These are phyloP conservation scores for Trichoderma guizhouense DNA, from an alignment of 2,329 filamentous ascomycete genomes.

Conservation along the genomic window DNA sequence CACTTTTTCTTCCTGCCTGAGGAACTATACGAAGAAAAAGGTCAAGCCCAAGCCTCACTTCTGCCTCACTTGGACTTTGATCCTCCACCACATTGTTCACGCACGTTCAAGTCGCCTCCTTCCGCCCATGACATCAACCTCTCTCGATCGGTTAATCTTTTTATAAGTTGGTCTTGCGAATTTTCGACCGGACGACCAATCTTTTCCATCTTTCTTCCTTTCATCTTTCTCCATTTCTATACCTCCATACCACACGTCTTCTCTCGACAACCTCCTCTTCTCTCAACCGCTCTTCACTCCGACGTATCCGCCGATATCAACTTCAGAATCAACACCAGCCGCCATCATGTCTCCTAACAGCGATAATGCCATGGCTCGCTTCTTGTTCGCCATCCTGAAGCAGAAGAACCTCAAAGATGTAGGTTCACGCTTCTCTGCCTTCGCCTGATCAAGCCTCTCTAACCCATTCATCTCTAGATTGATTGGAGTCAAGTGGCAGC, in stretches of 20 bases:
- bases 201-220: not conserved
- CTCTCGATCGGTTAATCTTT: not conserved
- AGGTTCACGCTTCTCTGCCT: slow-evolving; percentile 30
- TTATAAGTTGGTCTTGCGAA: not conserved
- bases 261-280: not conserved
- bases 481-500: slow-evolving; percentile 57
- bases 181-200: not conserved
- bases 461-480: slow-evolving; percentile 40
- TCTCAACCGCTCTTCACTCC: not conserved
- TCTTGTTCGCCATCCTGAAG: slow-evolving; percentile 57
- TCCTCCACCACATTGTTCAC: not conserved
- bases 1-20: not conserved
- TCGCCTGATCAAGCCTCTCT: slow-evolving; percentile 5
- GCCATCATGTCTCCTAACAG: slow-evolving; percentile 50
- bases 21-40: not conserved
- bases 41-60: not conserved
- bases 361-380: slow-evolving; percentile 55
- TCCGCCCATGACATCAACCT: not conserved
- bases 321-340: not conserved
- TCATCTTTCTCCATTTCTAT: not conserved
- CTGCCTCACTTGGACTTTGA: not conserved
- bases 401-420: slow-evolving; percentile 61
- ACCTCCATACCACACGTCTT: not conserved
- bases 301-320: not conserved
- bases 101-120: not conserved